These are phyloP conservation scores for Podila epicladia DNA, from an alignment of 192 early-diverging fungal genomes.

Conservation along the genomic window DNA sequence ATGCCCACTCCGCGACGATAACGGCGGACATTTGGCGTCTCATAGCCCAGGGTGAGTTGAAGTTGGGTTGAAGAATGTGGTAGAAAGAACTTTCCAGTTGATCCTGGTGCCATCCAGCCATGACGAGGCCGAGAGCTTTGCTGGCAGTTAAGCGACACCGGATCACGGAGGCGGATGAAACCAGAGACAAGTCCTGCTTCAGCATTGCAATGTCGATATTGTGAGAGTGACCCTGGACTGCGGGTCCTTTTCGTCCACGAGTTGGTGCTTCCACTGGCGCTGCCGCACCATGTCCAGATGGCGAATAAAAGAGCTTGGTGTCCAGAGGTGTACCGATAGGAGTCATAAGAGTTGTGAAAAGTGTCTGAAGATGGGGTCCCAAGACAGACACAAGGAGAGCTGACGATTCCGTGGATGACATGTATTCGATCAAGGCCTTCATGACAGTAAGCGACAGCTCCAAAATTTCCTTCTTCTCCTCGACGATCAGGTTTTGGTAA, in stretches of 20 bases:
- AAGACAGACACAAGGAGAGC: conserved; percentile 27
- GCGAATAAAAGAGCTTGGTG: conserved; percentile 54
- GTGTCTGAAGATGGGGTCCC: conserved; percentile 51
- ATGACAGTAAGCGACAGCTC: conserved; percentile 72
- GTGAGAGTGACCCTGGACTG: conserved; percentile 45
- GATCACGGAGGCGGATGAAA: conserved; percentile 79
- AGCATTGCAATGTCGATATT: conserved; percentile 94
- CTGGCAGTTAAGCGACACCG: conserved; percentile 83
- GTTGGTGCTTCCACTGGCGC: conserved; percentile 10
- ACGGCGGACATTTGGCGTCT: conserved; percentile 82
- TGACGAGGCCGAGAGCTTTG: conserved; percentile 81
- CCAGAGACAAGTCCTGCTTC: conserved; percentile 87
- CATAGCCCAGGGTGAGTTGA: conserved; percentile 78
- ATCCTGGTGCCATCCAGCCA: conserved; percentile 65
- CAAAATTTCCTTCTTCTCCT: conserved; percentile 77
- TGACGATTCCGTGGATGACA: conserved; percentile 4
- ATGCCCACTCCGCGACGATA: conserved; percentile 84
- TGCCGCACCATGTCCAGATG: conserved; percentile 14
- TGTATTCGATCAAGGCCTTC: conserved; percentile 51
- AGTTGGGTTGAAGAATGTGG: conserved; percentile 65
- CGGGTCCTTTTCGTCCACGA: conserved; percentile 42
- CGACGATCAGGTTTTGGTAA: conserved; percentile 94
- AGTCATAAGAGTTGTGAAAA: conserved; percentile 84
- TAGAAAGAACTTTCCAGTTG: conserved; percentile 59
- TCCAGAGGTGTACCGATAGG: conserved; percentile 88